phyloP scores from a whole-genome alignment of 805 yeast genomes.

The Candida tallmaniae region DNA sequence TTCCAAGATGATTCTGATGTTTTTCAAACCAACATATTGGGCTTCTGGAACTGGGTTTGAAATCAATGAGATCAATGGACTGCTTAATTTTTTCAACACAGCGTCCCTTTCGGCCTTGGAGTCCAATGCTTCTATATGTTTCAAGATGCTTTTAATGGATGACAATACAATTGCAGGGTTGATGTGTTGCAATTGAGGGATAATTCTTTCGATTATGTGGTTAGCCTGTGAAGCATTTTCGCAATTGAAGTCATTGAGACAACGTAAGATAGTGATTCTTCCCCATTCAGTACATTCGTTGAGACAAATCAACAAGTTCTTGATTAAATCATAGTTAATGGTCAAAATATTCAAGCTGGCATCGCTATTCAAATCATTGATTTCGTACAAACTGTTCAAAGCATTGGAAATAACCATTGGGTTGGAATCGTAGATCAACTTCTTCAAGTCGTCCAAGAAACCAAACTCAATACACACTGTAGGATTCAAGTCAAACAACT shows the following conservation, averaged over 20 bases:
- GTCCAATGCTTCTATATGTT: constrained; percentile 51
- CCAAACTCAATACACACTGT: constrained; percentile 83
- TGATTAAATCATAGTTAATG: constrained; percentile 40
- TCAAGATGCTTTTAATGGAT: constrained; percentile 74
- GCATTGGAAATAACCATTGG: constrained; percentile 98
- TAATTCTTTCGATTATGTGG: constrained; percentile 81
- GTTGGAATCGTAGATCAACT: constrained; percentile 75
- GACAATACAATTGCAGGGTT: constrained; percentile 92
- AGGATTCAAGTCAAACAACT: constrained; percentile 81
- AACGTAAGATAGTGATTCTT: constrained; percentile 79
- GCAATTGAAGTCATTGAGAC: constrained; percentile 69
- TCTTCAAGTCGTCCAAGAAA: constrained; percentile 63
- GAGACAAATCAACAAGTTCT: constrained; percentile 71
- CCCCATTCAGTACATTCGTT: constrained; percentile 99
- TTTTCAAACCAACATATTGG: constrained; percentile 88
- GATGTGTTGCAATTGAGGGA: constrained; percentile 95
- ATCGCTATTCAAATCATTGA: constrained; percentile 57
- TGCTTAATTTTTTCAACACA: constrained; percentile 65
- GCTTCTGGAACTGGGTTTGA: constrained; percentile 85
- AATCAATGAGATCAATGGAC: constrained; percentile 83
- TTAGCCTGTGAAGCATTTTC: constrained; percentile 60
- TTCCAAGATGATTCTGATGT: constrained; percentile 83
- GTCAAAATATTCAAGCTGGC: constrained; percentile 27
- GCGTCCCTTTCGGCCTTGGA: constrained; percentile 25
- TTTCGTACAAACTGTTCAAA: constrained; percentile 79